Percentiles rank a stretch among this genome's conserved stretches.
These are phyloP conservation scores for Trebouxiophyceae sp. DNA, from an alignment of 163 green algal species.

Conservation along the genomic window DNA sequence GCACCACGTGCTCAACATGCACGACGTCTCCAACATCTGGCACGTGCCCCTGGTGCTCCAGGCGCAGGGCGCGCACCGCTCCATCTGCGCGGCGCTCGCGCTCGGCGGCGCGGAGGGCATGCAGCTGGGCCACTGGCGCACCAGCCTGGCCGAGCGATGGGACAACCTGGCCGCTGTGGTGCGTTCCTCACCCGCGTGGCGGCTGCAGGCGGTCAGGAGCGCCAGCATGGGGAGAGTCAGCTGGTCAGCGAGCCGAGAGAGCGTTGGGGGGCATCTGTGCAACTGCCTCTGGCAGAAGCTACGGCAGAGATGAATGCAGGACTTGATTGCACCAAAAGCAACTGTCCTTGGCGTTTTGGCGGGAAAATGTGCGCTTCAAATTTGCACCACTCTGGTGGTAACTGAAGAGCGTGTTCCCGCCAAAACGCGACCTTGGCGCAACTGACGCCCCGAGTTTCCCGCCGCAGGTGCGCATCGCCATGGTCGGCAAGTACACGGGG, in stretches of 20 bases:
- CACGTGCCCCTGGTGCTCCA: conserved; percentile 89
- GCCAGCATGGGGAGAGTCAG: too few species aligned
- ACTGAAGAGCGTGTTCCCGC: too few species aligned
- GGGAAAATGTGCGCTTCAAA: not conserved
- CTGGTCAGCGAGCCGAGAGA: too few species aligned
- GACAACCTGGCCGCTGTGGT: conserved; percentile 45
- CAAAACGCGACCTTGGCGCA: not conserved
- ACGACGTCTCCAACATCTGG: conserved; percentile 99
- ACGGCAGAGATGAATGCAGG: too few species aligned
- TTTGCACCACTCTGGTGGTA: not conserved
- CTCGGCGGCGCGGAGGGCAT: conserved; percentile 46
- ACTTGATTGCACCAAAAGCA: too few species aligned
- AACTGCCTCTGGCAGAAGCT: too few species aligned
- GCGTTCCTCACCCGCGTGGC: too few species aligned
- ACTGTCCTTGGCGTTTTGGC: too few species aligned
- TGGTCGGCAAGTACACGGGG: conserved; percentile 98
- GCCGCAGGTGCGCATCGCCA: conserved; percentile 67
- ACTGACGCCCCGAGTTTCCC: not conserved
- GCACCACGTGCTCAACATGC: conserved; percentile 87
- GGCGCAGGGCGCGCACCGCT: conserved; percentile 67
- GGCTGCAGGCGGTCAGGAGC: too few species aligned
- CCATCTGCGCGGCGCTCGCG: conserved; percentile 58
- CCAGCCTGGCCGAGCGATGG: conserved; percentile 74
- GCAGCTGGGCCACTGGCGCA: conserved; percentile 65
- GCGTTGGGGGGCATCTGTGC: too few species aligned